Base-by-base conservation (phyloP, 768 basidiomycete genomes). In the Kwoniella dendrophila region DNA sequence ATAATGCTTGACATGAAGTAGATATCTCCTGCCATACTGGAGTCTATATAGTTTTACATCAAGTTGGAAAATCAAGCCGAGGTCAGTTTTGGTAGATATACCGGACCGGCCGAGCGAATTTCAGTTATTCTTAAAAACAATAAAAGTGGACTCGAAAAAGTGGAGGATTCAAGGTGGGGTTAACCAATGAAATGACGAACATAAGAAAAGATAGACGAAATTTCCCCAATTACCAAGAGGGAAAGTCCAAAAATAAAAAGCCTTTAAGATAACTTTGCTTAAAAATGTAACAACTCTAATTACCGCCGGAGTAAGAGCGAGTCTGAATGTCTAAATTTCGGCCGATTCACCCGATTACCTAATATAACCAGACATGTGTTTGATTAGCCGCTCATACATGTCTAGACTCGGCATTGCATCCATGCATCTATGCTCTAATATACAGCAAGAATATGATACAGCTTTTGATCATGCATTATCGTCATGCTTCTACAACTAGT, bases 241-340 rank as follows among this genome's bases (percentile, higher is more conserved):
- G 7, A n/a, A 51, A 51, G 18, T 49, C 47, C 1, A 51, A 51
- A 51, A 34, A 33, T 51, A n/a, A 51, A 51, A n/a, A n/a, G n/a
- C 49, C 49, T 51, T 51, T n/a, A n/a, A n/a, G n/a, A n/a, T n/a
- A n/a, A n/a, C n/a, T n/a, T n/a, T n/a, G n/a, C n/a, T n/a, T n/a
- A n/a, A n/a, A n/a, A n/a, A n/a, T n/a, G n/a, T n/a, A n/a, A n/a
- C n/a, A n/a, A n/a, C n/a, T n/a, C 11, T 32, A 18, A 22, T 16
- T 51, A n/a, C 32, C 49, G 49, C 49, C 49, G 49, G 49, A 51
- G 18, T 32, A 27, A 4, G 7, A n/a, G n/a, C n/a, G n/a, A n/a
- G n/a, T n/a, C n/a, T n/a, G n/a, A n/a, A 32, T 51, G 49, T 32
- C 49, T 51, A 18, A 7, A 2, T 7, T 0, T 51, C 49, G 49